Evolutionary conservation across 2,329 filamentous ascomycete genomes (phyloP).

Genomic region (Fusarium aywerte): DNA sequence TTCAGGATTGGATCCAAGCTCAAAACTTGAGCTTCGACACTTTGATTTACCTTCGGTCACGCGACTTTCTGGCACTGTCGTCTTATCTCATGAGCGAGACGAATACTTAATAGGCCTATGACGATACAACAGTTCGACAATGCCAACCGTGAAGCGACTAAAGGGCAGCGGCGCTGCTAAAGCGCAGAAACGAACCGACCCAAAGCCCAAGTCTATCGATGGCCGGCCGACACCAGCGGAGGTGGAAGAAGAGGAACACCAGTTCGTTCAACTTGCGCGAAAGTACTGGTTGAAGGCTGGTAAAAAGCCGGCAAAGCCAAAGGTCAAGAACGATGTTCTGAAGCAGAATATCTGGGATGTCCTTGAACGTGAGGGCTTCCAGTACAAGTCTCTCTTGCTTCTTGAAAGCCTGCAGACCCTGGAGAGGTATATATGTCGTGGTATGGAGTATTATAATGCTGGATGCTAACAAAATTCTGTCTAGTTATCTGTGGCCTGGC

Average conservation of each 20-base stretch:
- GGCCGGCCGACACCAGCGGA: slow-evolving; percentile 68
- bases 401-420: slow-evolving; percentile 91
- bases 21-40: slow-evolving; percentile 19
- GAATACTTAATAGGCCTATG: slow-evolving; percentile 30
- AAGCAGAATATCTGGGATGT: slow-evolving; percentile 91
- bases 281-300: slow-evolving; percentile 82
- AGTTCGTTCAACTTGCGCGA: slow-evolving; percentile 81
- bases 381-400: slow-evolving; percentile 78
- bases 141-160: slow-evolving; percentile 70
- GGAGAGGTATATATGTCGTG: slow-evolving; percentile 69
- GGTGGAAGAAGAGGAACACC: slow-evolving; percentile 76
- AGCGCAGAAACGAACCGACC: slow-evolving; percentile 48
- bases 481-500: slow-evolving; percentile 91
- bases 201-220: slow-evolving; percentile 54
- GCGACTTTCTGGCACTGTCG: slow-evolving; percentile 21
- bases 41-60: slow-evolving; percentile 19
- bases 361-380: slow-evolving; percentile 83
- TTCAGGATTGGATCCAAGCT: slow-evolving; percentile 29
- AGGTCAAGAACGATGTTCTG: slow-evolving; percentile 84
- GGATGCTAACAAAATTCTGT: slow-evolving; percentile 39
- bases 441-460: slow-evolving; percentile 11
- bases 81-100: slow-evolving; percentile 16
- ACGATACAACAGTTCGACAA: slow-evolving; percentile 48
- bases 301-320: slow-evolving; percentile 70
- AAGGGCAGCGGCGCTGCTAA: slow-evolving; percentile 62